Evolutionary conservation across 2,329 filamentous ascomycete genomes (phyloP), one percentile per base, ranked within the genome.

Genomic region (Conoideocrella luteorostrata): DNA sequence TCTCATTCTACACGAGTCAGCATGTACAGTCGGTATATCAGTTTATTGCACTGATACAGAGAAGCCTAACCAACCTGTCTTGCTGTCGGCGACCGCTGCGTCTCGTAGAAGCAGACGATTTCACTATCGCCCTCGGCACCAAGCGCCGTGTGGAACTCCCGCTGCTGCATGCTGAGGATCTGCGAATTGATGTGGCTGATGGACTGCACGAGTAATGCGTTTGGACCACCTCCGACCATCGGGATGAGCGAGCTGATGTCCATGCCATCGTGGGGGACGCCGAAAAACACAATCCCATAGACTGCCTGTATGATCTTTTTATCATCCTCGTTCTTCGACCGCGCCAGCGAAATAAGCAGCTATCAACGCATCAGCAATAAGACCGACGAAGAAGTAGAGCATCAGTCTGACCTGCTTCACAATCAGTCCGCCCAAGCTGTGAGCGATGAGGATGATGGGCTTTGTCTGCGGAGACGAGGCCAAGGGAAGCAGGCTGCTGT

Each of bases 251-350:
- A 43, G 3, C 17, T 29, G 15, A 46, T 44, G 21, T 47, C 32
- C 49, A 51, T 45, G n/a, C 49, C 47, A 26, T 45, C 23, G 22
- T 51, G 46, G 4, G 49, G 49, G 6, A 43, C 39, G 6, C 44
- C 47, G 21, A 51, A 51, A 39, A 51, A 51, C 7, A 46, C 29
- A 7, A 45, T 22, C 2, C 49, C 49, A 13, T 44, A 41, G 18
- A 49, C 21, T 11, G 39, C 41, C 11, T 33, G n/a, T 12, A 44
- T 21, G 13, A 48, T 29, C 9, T 37, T 39, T 20, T 44, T 20
- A 20, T 46, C 24, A 13, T 44, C 32, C 7, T 29, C 32, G 18
- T 17, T 34, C 5, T 44, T n/a, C 23, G 30, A 12, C 9, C 17
- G 30, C 11, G 11, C 13, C 7, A 34, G n/a, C 11, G 15, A 34